Evolutionary conservation across 2,329 filamentous ascomycete genomes (phyloP).

Genomic region (Scytalidium lignicola): DNA sequence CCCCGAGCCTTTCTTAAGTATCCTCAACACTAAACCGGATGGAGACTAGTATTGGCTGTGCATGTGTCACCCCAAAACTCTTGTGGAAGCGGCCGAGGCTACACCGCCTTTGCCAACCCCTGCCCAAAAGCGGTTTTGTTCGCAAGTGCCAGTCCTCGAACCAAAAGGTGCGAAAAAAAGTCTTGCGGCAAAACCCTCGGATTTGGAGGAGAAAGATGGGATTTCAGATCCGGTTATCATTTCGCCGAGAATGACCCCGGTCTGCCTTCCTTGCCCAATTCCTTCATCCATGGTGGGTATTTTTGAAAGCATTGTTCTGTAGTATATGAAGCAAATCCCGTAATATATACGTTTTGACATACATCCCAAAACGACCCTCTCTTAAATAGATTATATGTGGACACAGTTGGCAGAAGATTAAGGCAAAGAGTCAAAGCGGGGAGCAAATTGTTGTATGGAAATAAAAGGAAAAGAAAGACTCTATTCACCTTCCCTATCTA

Average conservation of each 20-base stretch:
- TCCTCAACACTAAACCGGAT: neutral
- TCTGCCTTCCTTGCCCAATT: neutral
- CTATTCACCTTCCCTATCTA: no score
- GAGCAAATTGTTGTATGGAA: no score
- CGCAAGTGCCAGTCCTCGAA: neutral
- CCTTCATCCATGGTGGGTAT: neutral
- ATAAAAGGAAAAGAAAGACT: no score
- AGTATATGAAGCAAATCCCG: no score
- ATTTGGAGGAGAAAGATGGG: neutral
- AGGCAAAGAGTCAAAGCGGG: no score
- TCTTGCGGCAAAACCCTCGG: neutral
- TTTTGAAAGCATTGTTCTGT: no score
- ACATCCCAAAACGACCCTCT: no score
- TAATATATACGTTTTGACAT: no score
- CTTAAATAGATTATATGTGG: no score
- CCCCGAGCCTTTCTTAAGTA: neutral
- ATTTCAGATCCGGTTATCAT: no score
- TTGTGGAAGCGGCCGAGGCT: neutral
- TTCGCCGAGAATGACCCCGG: neutral
- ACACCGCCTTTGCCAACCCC: neutral
- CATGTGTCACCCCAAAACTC: neutral
- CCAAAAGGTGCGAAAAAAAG: neutral
- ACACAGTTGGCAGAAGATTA: no score
- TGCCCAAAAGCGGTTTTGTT: conserved; percentile 11
- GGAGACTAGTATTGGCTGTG: neutral